These are phyloP conservation scores for Xylariaceae sp. DNA, from an alignment of 2,329 filamentous ascomycete species.

Conservation along the genomic window DNA sequence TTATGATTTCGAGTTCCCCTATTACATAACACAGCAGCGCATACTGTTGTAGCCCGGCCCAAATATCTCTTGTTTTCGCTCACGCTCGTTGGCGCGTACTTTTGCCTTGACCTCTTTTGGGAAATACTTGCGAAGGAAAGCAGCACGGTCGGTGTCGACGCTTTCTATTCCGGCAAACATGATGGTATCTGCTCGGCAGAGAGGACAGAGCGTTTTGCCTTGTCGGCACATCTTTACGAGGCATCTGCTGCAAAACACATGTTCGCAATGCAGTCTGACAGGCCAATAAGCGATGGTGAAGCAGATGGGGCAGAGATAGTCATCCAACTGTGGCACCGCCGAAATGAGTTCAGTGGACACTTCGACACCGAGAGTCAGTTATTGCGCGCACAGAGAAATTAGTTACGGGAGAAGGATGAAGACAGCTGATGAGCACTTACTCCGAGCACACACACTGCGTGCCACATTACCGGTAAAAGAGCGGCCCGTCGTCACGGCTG, in stretches of 20 bases:
- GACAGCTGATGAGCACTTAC: conserved; percentile 2
- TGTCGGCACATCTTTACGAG: conserved; percentile 74
- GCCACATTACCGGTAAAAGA: conserved; percentile 65
- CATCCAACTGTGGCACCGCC: conserved; percentile 75
- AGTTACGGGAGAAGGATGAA: background rate
- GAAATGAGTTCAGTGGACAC: conserved; percentile 68
- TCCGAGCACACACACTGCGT: conserved; percentile 64
- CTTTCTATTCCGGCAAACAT: conserved; percentile 67
- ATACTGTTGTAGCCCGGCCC: conserved; percentile 60
- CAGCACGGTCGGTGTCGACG: conserved; percentile 63
- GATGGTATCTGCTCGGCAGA: conserved; percentile 70
- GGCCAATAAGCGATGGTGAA: conserved; percentile 76
- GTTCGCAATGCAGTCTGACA: conserved; percentile 68
- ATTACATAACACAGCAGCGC: conserved; percentile 58
- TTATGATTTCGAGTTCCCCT: background rate
- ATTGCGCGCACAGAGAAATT: background rate
- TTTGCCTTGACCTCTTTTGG: conserved; percentile 65
- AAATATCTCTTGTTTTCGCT: conserved; percentile 69
- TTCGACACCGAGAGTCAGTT: conserved; percentile 31
- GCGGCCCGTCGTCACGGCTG: conserved; percentile 53
- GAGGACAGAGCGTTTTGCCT: conserved; percentile 64
- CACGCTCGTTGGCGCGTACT: conserved; percentile 66
- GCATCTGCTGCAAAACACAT: conserved; percentile 81
- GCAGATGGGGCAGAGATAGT: conserved; percentile 79
- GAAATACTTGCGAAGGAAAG: conserved; percentile 72